Evolutionary conservation across 163 green algal genomes (phyloP).

Genomic region (Picocystis sp.): DNA sequence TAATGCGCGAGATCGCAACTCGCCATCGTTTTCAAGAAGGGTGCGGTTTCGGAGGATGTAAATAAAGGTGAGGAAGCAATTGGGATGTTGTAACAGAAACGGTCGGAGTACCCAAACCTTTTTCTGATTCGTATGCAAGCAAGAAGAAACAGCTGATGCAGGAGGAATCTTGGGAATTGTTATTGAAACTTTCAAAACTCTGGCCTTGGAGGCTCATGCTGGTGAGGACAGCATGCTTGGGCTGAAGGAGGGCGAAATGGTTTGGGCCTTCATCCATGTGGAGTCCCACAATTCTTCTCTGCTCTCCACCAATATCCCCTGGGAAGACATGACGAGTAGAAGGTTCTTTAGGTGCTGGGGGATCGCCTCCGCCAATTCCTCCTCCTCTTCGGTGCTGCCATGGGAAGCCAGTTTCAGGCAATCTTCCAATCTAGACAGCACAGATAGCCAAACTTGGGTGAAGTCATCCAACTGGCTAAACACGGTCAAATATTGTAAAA

Average conservation of each 20-base stretch:
- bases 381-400: constrained; percentile 17
- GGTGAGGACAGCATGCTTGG: constrained; percentile 23
- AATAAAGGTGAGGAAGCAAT: too few species aligned
- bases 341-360: constrained; percentile 89
- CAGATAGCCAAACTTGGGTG: constrained; percentile 14
- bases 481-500: constrained; percentile 8
- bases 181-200: too few species aligned
- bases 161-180: too few species aligned
- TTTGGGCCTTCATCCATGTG: constrained; percentile 35
- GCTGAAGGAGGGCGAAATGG: constrained; percentile 35
- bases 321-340: constrained; percentile 63
- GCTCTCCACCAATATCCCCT: constrained; percentile 17
- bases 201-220: too few species aligned
- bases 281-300: constrained; percentile 46
- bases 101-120: too few species aligned
- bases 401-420: constrained; percentile 11
- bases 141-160: too few species aligned
- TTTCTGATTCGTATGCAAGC: too few species aligned
- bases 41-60: too few species aligned
- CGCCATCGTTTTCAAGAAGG: too few species aligned
- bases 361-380: constrained; percentile 64
- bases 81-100: too few species aligned
- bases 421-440: constrained; percentile 15
- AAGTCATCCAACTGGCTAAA: constrained; percentile 14
- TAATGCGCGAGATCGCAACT: too few species aligned